A percentile compares a stretch with the other conserved stretches of the same genome.
phyloP scores from a whole-genome alignment of 176 grass and related monocot species.

The Leersia perrieri region DNA sequence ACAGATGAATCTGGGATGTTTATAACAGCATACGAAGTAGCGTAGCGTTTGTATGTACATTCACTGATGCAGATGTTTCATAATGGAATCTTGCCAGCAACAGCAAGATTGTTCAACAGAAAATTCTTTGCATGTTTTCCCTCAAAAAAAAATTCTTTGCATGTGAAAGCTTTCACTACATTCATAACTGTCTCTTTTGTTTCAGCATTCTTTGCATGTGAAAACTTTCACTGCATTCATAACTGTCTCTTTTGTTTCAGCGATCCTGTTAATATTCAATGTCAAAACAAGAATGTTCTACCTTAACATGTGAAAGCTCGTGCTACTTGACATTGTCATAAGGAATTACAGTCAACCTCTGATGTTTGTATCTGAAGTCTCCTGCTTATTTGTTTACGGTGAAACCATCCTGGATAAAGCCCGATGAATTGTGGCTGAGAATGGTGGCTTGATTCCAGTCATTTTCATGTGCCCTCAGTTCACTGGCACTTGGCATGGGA shows the following conservation, averaged over 20 bases:
- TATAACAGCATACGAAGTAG: not conserved
- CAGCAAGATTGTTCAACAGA: not conserved
- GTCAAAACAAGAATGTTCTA: not conserved
- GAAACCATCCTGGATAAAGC: constrained; percentile 7
- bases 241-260: not conserved
- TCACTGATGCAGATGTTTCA: not conserved
- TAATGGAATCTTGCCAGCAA: not conserved
- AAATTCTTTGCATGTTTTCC: not conserved
- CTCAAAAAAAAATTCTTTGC: not conserved
- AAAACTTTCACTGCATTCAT: not conserved
- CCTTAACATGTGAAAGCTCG: constrained; percentile 21
- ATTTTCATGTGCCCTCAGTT: constrained; percentile 30
- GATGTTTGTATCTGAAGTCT: not conserved
- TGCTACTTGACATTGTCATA: constrained; percentile 22
- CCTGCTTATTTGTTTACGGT: not conserved
- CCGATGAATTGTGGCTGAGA: not conserved
- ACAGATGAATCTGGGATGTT: not conserved
- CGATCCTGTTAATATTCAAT: not conserved
- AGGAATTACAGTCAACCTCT: not conserved
- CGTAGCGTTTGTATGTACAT: not conserved
- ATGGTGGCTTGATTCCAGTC: not conserved
- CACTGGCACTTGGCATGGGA: constrained; percentile 24
- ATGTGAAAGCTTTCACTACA: not conserved
- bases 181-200: not conserved
- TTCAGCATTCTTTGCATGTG: not conserved